phyloP scores from a whole-genome alignment of 805 yeast species.

The Dipodascopsis uninucleata region DNA sequence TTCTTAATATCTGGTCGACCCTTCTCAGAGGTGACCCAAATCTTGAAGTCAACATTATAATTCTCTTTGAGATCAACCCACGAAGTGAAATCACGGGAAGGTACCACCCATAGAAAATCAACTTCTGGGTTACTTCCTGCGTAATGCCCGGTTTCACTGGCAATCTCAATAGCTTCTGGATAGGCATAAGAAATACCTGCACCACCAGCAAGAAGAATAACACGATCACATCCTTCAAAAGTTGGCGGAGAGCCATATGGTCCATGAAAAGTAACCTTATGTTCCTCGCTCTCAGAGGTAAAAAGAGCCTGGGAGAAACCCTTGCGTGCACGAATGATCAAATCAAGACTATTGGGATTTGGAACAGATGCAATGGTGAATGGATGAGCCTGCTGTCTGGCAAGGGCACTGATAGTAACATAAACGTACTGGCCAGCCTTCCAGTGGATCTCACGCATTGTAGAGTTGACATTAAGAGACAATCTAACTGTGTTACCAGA shows the following conservation, averaged over 20 bases:
- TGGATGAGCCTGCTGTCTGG: constrained; percentile 29
- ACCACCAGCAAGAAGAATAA: constrained; percentile 35
- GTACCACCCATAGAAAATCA: constrained; percentile 35
- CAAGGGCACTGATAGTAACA: constrained; percentile 20
- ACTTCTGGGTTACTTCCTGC: constrained; percentile 29
- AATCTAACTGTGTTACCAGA: constrained; percentile 29
- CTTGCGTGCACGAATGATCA: constrained; percentile 34
- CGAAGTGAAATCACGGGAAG: constrained; percentile 29
- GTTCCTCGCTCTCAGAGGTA: constrained; percentile 25
- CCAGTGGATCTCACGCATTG: constrained; percentile 27
- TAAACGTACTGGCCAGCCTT: constrained; percentile 29
- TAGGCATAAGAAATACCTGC: constrained; percentile 36
- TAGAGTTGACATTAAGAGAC: constrained; percentile 25
- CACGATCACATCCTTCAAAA: constrained; percentile 26
- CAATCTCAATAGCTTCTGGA: constrained; percentile 29
- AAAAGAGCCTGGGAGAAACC: constrained; percentile 33
- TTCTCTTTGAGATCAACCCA: constrained; percentile 33
- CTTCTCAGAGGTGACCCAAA: constrained; percentile 34
- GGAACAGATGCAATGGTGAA: constrained; percentile 29
- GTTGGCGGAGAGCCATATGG: constrained; percentile 28
- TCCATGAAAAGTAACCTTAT: constrained; percentile 29
- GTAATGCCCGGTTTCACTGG: constrained; percentile 23
- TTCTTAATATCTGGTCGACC: constrained; percentile 34
- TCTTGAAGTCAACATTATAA: constrained; percentile 29
- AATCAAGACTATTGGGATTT: constrained; percentile 29